A percentile compares a stretch with the other conserved stretches of the same genome.
These are phyloP conservation scores for Neurospora sp. DNA, from an alignment of 495 filamentous ascomycete species.

Conservation along the genomic window DNA sequence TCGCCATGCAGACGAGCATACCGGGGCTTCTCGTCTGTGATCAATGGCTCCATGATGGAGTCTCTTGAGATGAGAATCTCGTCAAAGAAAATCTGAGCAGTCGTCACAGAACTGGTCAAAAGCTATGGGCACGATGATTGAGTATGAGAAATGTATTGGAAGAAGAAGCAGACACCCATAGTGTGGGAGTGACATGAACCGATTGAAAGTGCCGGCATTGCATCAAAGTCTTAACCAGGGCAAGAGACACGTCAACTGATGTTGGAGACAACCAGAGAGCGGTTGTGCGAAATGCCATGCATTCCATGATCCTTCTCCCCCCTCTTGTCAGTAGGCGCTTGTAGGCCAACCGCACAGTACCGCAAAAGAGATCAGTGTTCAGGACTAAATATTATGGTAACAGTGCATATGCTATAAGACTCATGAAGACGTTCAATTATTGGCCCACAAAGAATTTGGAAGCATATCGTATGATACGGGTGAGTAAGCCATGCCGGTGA, in stretches of 20 bases:
- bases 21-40: background rate
- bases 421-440: background rate
- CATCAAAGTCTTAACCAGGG: background rate
- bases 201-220: background rate
- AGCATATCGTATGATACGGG: background rate
- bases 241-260: background rate
- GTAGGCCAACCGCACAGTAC: background rate
- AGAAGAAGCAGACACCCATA: background rate
- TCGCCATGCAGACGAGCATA: background rate
- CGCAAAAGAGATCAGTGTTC: background rate
- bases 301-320: background rate
- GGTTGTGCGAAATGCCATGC: background rate
- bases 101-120: background rate
- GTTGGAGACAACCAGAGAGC: background rate
- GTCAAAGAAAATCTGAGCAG: background rate
- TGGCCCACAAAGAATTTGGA: background rate
- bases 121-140: background rate
- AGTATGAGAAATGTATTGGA: background rate
- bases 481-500: background rate
- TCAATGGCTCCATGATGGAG: background rate
- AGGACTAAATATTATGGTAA: background rate
- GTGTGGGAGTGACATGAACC: background rate
- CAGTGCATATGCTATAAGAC: background rate
- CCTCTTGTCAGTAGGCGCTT: background rate
- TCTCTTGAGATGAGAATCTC: background rate